phyloP scores from a whole-genome alignment of 2,329 filamentous ascomycete species.

The Blumeria hordei region DNA sequence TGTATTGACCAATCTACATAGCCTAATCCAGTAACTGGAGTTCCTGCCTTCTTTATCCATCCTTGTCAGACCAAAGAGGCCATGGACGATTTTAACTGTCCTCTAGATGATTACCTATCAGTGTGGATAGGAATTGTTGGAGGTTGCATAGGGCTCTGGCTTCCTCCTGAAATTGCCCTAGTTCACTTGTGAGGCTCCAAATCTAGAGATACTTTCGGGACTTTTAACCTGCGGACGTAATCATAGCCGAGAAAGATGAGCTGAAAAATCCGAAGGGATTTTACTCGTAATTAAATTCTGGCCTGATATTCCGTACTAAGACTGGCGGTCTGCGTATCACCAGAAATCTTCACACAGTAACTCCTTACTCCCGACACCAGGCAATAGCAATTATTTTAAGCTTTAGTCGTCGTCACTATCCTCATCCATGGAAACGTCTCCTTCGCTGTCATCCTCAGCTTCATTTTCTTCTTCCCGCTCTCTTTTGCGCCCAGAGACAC shows the following conservation, averaged over 20 bases:
- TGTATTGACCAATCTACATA: constrained; percentile 2
- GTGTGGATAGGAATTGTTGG: constrained; percentile 80
- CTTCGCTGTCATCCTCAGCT: constrained; percentile 49
- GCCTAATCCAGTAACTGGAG: constrained; percentile 50
- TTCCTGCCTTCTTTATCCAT: constrained; percentile 74
- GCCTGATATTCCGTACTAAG: too few species aligned
- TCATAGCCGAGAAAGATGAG: too few species aligned
- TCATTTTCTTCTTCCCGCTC: constrained; percentile 40
- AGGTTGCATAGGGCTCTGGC: constrained; percentile 50
- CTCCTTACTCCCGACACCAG: too few species aligned
- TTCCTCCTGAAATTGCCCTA: constrained; percentile 43
- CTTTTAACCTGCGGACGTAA: too few species aligned
- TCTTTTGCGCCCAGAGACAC: constrained; percentile 39
- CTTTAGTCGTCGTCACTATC: constrained; percentile 19
- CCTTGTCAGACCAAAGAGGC: constrained; percentile 73
- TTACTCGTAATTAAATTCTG: too few species aligned
- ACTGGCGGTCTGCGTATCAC: too few species aligned
- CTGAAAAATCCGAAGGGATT: too few species aligned
- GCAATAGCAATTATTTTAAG: too few species aligned
- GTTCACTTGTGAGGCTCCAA: too few species aligned
- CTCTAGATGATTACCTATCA: constrained; percentile 49
- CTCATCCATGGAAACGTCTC: constrained; percentile 34
- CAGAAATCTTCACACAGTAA: too few species aligned
- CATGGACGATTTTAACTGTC: constrained; percentile 38
- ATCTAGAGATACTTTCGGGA: too few species aligned